Conservation (phyloP, 441 rosid species). For the Euphorbia celastroides region DNA sequence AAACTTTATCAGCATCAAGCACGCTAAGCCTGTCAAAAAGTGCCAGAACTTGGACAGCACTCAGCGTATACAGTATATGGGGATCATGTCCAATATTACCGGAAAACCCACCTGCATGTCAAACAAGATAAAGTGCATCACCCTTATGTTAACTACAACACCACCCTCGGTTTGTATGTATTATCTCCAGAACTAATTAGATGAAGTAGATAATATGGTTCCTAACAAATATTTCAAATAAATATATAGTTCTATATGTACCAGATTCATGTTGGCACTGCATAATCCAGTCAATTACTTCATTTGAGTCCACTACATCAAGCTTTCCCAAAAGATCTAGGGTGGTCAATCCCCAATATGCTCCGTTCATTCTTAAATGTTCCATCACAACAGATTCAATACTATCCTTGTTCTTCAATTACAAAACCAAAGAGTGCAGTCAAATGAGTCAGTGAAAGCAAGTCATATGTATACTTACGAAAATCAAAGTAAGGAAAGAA, state of each 20-base stretch:
- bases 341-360: slow-evolving; percentile 83
- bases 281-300: slow-evolving; percentile 75
- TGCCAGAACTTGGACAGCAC: slow-evolving; percentile 86
- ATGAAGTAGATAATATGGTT: too few relatives aligned
- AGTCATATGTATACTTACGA: background rate
- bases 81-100: slow-evolving; percentile 92
- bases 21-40: slow-evolving; percentile 64
- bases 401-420: slow-evolving; percentile 58
- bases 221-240: background rate
- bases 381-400: slow-evolving; percentile 83
- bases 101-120: slow-evolving; percentile 75
- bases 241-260: slow-evolving; percentile 13
- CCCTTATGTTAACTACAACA: background rate
- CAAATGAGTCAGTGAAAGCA: background rate
- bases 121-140: slow-evolving; percentile 15
- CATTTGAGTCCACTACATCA: slow-evolving; percentile 43
- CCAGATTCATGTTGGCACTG: slow-evolving; percentile 79
- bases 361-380: slow-evolving; percentile 82
- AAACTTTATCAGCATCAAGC: slow-evolving; percentile 61
- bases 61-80: slow-evolving; percentile 70
- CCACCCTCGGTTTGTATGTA: background rate
- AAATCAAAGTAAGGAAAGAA: background rate
- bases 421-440: slow-evolving; percentile 5
- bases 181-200: background rate
- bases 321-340: slow-evolving; percentile 75